These are phyloP conservation scores for Castanopsis chinensis DNA, from an alignment of 306 rosid genomes.

Conservation along the genomic window DNA sequence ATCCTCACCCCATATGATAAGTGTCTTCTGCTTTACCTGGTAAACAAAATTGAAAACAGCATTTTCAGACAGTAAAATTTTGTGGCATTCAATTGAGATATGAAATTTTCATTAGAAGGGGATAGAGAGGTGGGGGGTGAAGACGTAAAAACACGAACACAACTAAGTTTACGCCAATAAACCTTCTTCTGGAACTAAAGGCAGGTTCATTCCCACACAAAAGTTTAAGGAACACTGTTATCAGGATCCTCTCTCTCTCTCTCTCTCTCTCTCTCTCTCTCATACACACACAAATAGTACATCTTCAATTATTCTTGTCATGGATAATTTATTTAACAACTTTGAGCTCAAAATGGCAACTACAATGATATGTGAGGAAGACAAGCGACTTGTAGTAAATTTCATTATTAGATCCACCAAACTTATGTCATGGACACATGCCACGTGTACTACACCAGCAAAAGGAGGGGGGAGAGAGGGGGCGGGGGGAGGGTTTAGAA, in stretches of 20 bases:
- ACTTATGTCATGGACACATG: neutral
- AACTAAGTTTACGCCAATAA: neutral
- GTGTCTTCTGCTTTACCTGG: slow-evolving; percentile 86
- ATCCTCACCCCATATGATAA: slow-evolving; percentile 94
- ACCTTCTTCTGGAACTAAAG: neutral
- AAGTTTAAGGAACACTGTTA: neutral
- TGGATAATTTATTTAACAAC: no score
- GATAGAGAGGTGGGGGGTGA: neutral
- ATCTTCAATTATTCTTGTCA: no score
- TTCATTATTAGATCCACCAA: neutral
- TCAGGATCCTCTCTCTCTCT: neutral
- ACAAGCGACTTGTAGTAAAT: neutral
- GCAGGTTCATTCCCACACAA: neutral
- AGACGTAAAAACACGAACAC: neutral
- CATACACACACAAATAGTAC: neutral
- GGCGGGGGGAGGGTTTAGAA: no score
- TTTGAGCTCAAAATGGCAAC: neutral
- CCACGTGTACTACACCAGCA: neutral
- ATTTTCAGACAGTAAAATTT: slow-evolving; percentile 1
- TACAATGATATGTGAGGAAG: neutral
- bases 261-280: neutral
- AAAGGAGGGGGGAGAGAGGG: no score
- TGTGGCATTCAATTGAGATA: neutral
- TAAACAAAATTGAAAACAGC: slow-evolving; percentile 21
- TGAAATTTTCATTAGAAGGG: neutral